Conservation (phyloP, 2,329 filamentous ascomycete genomes). For the Xylariales sp. region DNA sequence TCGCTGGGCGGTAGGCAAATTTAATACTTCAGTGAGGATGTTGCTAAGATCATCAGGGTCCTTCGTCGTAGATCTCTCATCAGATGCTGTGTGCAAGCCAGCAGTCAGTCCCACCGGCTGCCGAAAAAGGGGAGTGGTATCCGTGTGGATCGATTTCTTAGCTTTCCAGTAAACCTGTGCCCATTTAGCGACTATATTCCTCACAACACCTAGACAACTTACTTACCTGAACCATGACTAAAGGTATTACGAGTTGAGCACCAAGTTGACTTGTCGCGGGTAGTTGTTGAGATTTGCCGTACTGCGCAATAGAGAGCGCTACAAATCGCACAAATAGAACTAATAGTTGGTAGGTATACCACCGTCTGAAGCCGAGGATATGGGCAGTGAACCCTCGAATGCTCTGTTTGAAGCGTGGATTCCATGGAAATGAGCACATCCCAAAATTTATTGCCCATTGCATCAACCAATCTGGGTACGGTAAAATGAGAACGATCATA, state of each 20-base stretch:
- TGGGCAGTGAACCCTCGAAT: conserved; percentile 69
- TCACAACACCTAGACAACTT: conserved; percentile 48
- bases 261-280: conserved; percentile 58
- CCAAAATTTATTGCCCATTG: conserved; percentile 62
- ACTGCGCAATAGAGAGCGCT: conserved; percentile 57
- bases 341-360: conserved; percentile 74
- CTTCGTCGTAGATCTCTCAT: conserved; percentile 49
- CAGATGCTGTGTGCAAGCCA: conserved; percentile 42
- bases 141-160: conserved; percentile 62
- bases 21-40: conserved; percentile 48
- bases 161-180: conserved; percentile 60
- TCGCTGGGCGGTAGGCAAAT: conserved; percentile 28
- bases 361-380: conserved; percentile 69
- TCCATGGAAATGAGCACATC: conserved; percentile 73
- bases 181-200: conserved; percentile 40
- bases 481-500: conserved; percentile 51
- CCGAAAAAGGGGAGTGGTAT: conserved; percentile 67
- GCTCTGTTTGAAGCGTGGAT: conserved; percentile 71
- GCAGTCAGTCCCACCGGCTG: conserved; percentile 42
- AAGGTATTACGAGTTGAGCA: conserved; percentile 66
- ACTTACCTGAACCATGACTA: conserved; percentile 67
- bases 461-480: conserved; percentile 55
- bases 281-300: conserved; percentile 54
- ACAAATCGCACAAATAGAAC: conserved; percentile 66
- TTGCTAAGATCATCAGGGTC: conserved; percentile 43